phyloP scores from a whole-genome alignment of 2,329 filamentous ascomycete genomes.

The Nakataea oryzae region DNA sequence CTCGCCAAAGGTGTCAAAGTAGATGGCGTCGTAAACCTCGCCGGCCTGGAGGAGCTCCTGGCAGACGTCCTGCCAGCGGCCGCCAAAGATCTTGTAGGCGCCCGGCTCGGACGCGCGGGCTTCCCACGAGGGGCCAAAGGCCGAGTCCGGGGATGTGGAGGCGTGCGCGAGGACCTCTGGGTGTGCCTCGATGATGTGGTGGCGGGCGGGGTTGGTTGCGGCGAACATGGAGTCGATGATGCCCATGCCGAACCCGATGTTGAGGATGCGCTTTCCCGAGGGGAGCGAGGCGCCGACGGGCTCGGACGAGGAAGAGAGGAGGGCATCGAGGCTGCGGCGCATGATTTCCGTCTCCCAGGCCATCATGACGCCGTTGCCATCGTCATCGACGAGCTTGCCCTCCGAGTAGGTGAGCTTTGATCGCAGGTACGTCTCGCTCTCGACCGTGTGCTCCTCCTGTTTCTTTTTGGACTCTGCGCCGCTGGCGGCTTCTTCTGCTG shows the following conservation, averaged over 20 bases:
- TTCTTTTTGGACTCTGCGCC: not conserved
- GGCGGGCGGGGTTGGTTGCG: slow-evolving; percentile 51
- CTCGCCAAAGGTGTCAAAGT: slow-evolving; percentile 97
- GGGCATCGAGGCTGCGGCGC: slow-evolving; percentile 60
- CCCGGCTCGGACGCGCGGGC: slow-evolving; percentile 45
- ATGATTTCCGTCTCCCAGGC: slow-evolving; percentile 84
- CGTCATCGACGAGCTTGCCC: slow-evolving; percentile 60
- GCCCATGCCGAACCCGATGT: slow-evolving; percentile 86
- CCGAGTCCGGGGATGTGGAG: slow-evolving; percentile 30
- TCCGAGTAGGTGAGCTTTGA: slow-evolving; percentile 55
- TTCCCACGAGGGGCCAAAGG: slow-evolving; percentile 47
- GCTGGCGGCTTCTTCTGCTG: slow-evolving; percentile 12
- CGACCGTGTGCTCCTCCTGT: slow-evolving; percentile 34
- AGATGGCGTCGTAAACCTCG: slow-evolving; percentile 74
- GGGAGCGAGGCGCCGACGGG: slow-evolving; percentile 8
- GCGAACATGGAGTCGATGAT: slow-evolving; percentile 75
- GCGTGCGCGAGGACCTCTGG: slow-evolving; percentile 58
- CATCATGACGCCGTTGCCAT: slow-evolving; percentile 88
- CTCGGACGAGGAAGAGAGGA: slow-evolving; percentile 33
- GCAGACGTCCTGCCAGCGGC: slow-evolving; percentile 74
- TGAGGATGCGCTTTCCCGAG: slow-evolving; percentile 59
- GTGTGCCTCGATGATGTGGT: slow-evolving; percentile 84
- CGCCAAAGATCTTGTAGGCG: slow-evolving; percentile 62
- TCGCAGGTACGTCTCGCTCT: slow-evolving; percentile 57
- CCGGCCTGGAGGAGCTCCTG: slow-evolving; percentile 57